These are phyloP conservation scores for Hypholoma sublateritium DNA, from an alignment of 768 basidiomycete genomes.

Conservation along the genomic window DNA sequence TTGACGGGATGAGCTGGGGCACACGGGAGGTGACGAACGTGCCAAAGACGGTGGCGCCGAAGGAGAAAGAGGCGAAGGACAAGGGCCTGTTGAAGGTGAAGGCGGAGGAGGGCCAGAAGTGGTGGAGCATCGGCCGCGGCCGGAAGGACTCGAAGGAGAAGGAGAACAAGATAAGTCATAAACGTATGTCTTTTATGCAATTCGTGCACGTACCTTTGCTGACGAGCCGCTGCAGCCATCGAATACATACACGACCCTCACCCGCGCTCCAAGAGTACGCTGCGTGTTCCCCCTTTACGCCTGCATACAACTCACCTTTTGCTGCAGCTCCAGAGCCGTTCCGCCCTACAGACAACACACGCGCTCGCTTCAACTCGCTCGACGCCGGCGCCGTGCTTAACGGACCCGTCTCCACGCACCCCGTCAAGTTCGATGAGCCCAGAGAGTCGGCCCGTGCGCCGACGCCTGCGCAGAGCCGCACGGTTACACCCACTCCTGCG, in stretches of 20 bases:
- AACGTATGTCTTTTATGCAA: constrained; percentile 42
- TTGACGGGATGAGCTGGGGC: constrained; percentile 62
- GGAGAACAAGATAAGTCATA: constrained; percentile 32
- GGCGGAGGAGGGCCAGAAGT: constrained; percentile 40
- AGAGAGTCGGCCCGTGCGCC: not conserved
- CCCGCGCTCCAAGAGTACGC: constrained; percentile 41
- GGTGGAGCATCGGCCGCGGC: constrained; percentile 82
- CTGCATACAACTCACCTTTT: not conserved
- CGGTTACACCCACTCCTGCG: constrained; percentile 22
- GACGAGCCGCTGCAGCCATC: constrained; percentile 11
- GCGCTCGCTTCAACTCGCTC: constrained; percentile 67
- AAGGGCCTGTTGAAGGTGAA: constrained; percentile 35
- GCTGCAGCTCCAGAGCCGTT: constrained; percentile 47
- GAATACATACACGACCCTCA: constrained; percentile 28
- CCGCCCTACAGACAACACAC: constrained; percentile 22
- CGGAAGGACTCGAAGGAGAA: constrained; percentile 70
- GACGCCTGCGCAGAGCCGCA: constrained; percentile 16
- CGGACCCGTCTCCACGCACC: constrained; percentile 28
- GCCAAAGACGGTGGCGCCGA: constrained; percentile 22
- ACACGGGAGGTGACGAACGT: constrained; percentile 63
- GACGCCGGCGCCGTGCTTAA: constrained; percentile 38
- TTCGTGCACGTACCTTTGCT: too few relatives aligned
- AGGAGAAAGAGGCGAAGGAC: constrained; percentile 23
- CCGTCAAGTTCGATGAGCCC: not conserved
- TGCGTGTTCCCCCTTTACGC: not conserved